Base-by-base conservation (phyloP, 331 rosid genomes). In the Quercus lobata region DNA sequence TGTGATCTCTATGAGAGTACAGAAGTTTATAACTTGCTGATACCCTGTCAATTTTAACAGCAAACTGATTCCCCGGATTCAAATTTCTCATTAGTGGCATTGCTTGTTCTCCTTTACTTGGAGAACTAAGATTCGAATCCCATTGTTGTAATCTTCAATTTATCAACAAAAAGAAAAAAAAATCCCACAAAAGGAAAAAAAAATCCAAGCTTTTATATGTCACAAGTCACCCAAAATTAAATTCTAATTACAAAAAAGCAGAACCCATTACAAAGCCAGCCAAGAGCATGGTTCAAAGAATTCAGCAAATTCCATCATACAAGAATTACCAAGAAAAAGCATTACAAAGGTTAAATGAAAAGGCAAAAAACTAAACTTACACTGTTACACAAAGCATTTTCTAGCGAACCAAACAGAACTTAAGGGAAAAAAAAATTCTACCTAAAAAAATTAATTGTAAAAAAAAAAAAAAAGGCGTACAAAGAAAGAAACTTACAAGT, bases 401-500 rank as follows among this genome's bases (percentile, higher is more conserved):
- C 14, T 2, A 46, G 46, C 66, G 35, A 30, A 55, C 25, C 76
- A 74, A 61, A 75, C 53, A 77, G 21, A 86, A 74, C 78, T 60
- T 30, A 65, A 78, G 41, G 30, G 78, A 32, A 78, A n/a, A 71
- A 29, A 27, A 5, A 19, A 21, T 5, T 34, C 34, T 32, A 32
- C 34, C 34, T 0, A 32, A 32, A 81, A 32, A 80, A 25, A 71
- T 2, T 27, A 27, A 27, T 27, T 27, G 29, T 27, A 22, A 7
- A 19, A 21, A 5, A 32, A 32, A 32, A 2, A 9, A 8, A 2
- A 44, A 3, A 44, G 1, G 71, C 3, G 7, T 16, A 32, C 49
- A 32, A 11, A 54, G 54, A 61, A 30, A 60, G 29, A 70, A 58
- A 76, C 96, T 75, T 87, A 92, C 96, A 91, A 88, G 83, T 90